A percentile compares a stretch with the other conserved stretches of the same genome.
Conservation (phyloP, 2,329 filamentous ascomycete genomes). For the Emericellopsis atlantica region DNA sequence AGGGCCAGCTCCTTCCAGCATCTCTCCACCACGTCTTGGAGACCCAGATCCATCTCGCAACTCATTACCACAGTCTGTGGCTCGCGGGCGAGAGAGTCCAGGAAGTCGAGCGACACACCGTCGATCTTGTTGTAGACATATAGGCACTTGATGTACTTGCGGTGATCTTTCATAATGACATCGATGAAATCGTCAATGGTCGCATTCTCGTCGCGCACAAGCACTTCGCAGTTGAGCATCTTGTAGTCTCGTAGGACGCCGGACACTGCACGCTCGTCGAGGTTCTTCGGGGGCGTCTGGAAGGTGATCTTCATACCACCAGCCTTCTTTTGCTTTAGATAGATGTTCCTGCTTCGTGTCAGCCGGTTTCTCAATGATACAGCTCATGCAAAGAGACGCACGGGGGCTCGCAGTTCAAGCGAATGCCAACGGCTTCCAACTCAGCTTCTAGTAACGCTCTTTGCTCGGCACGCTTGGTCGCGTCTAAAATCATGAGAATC, state of each 20-base stretch:
- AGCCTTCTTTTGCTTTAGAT: constrained; percentile 88
- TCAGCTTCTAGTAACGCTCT: constrained; percentile 81
- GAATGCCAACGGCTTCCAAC: constrained; percentile 87
- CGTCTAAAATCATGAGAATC: constrained; percentile 93
- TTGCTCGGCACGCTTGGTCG: constrained; percentile 93
- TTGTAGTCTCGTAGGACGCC: constrained; percentile 98
- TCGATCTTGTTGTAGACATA: constrained; percentile 99
- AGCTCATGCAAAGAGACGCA: constrained; percentile 27
- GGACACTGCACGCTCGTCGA: constrained; percentile 97
- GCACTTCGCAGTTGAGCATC: constrained; percentile 92
- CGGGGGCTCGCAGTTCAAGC: constrained; percentile 84
- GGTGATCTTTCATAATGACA: constrained; percentile 97
- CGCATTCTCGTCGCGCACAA: constrained; percentile 86
- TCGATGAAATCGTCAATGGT: constrained; percentile 99
- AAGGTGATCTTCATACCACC: constrained; percentile 99
- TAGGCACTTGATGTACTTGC: constrained; percentile 89
- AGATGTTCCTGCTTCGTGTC: constrained; percentile 62
- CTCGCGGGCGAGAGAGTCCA: constrained; percentile 84
- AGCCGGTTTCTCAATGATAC: background rate
- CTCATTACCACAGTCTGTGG: constrained; percentile 94
- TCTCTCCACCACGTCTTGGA: constrained; percentile 84
- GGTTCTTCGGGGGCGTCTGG: constrained; percentile 70
- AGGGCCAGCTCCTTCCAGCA: constrained; percentile 89
- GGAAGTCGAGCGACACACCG: constrained; percentile 81
- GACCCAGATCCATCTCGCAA: constrained; percentile 88